Evolutionary conservation across 2,329 filamentous ascomycete species (phyloP).

Genomic region (Fusarium sublunatum): DNA sequence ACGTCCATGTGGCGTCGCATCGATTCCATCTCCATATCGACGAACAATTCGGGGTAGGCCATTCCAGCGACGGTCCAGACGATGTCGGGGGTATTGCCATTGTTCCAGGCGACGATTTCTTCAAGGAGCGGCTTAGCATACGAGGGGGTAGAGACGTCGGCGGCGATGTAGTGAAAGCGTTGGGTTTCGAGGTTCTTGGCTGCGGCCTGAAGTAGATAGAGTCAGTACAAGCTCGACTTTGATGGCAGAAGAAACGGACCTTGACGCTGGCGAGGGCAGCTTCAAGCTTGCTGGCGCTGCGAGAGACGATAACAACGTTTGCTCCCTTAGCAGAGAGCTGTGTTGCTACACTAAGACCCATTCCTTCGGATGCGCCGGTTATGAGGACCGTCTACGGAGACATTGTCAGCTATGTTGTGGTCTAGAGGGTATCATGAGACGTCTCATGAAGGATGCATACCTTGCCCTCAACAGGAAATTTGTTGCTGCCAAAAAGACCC

Average conservation of each 20-base stretch:
- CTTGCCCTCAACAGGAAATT: conserved; percentile 86
- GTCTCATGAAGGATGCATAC: conserved; percentile 58
- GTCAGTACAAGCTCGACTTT: conserved; percentile 4
- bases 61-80: conserved; percentile 91
- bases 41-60: conserved; percentile 78
- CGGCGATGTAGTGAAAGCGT: conserved; percentile 84
- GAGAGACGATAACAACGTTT: conserved; percentile 85
- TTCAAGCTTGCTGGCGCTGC: conserved; percentile 79
- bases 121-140: conserved; percentile 77
- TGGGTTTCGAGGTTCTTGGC: conserved; percentile 75
- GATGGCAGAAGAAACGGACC: conserved; percentile 54
- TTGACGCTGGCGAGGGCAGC: conserved; percentile 73
- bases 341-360: conserved; percentile 81
- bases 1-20: conserved; percentile 87
- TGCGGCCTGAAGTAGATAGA: conserved; percentile 60
- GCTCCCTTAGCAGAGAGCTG: conserved; percentile 86
- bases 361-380: conserved; percentile 92
- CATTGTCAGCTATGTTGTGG: conserved; percentile 25
- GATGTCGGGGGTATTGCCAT: conserved; percentile 77
- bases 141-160: conserved; percentile 78
- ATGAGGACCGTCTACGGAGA: conserved; percentile 79
- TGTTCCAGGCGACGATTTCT: conserved; percentile 83
- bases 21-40: conserved; percentile 75
- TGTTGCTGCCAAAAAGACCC: conserved; percentile 76
- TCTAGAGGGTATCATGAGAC: conserved; percentile 19